phyloP scores from a whole-genome alignment of 495 filamentous ascomycete genomes.

The Aspergillus coremiiformis region DNA sequence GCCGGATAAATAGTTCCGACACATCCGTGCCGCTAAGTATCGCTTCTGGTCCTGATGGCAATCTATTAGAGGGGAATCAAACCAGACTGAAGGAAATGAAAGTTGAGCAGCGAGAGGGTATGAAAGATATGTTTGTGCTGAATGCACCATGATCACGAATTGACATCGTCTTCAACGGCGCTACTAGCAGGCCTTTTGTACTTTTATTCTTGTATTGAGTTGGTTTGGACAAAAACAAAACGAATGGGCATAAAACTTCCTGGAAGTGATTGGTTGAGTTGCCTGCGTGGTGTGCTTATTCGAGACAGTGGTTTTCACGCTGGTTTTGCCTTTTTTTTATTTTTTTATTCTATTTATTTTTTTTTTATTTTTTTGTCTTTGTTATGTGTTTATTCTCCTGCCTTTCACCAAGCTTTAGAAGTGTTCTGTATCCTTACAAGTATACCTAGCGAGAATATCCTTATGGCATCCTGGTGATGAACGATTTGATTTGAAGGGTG shows the following conservation, averaged over 20 bases:
- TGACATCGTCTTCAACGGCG: conserved; percentile 14
- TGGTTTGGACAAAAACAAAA: conserved; percentile 4
- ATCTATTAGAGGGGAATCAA: background rate
- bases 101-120: conserved; percentile 1
- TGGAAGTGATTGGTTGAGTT: background rate
- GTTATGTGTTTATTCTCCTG: background rate
- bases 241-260: background rate
- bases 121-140: conserved; percentile 6
- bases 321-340: too few relatives aligned
- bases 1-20: background rate
- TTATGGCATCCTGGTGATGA: conserved; percentile 22
- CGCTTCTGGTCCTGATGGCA: background rate
- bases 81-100: background rate
- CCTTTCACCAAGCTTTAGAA: conserved; percentile 2
- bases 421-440: conserved; percentile 7
- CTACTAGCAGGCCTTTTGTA: conserved; percentile 15
- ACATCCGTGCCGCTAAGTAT: background rate
- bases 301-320: background rate
- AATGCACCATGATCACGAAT: conserved; percentile 19
- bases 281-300: conserved; percentile 1
- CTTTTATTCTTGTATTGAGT: conserved; percentile 9
- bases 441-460: conserved; percentile 18
- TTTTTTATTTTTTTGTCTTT: conserved; percentile 5
- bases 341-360: too few relatives aligned
- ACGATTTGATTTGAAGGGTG: conserved; percentile 4